Percentiles rank a stretch among this genome's conserved stretches.
These are phyloP conservation scores for Pseudocercospora cruenta DNA, from an alignment of 2,329 filamentous ascomycete genomes.

Conservation along the genomic window DNA sequence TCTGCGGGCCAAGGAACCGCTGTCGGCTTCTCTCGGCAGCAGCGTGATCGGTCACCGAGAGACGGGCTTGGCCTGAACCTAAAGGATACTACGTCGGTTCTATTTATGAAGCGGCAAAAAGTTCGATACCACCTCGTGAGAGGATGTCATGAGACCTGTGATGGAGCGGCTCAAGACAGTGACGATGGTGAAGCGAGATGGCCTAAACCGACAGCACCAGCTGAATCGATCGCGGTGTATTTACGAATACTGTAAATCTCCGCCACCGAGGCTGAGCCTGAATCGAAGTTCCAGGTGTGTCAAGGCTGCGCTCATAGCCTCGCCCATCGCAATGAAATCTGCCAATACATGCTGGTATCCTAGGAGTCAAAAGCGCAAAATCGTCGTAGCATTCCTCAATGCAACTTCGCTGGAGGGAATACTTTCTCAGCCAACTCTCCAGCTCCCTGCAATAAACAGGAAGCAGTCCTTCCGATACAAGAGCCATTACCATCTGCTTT, in stretches of 20 bases:
- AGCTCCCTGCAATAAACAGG: not conserved
- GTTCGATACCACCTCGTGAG: not conserved
- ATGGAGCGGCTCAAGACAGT: too few relatives aligned
- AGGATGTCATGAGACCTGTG: not conserved
- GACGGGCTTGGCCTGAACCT: not conserved
- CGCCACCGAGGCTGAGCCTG: too few relatives aligned
- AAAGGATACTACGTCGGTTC: not conserved
- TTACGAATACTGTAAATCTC: not conserved
- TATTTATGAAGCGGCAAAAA: slow-evolving; percentile 2
- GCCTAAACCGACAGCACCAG: too few relatives aligned
- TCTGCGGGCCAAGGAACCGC: not conserved
- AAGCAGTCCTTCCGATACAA: not conserved
- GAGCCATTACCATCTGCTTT: not conserved
- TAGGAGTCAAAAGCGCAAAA: not conserved
- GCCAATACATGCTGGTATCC: not conserved
- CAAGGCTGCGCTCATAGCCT: not conserved
- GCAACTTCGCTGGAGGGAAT: not conserved
- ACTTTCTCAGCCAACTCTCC: not conserved
- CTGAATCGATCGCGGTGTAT: not conserved
- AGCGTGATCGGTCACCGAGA: not conserved
- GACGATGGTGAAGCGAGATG: too few relatives aligned
- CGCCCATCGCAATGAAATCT: not conserved
- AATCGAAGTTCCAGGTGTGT: too few relatives aligned
- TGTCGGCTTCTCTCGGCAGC: not conserved
- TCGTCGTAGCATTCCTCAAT: not conserved